Evolutionary conservation across 2,329 filamentous ascomycete genomes (phyloP), one percentile per base, ranked within the genome.

Genomic region (Boeremia lycopersici): DNA sequence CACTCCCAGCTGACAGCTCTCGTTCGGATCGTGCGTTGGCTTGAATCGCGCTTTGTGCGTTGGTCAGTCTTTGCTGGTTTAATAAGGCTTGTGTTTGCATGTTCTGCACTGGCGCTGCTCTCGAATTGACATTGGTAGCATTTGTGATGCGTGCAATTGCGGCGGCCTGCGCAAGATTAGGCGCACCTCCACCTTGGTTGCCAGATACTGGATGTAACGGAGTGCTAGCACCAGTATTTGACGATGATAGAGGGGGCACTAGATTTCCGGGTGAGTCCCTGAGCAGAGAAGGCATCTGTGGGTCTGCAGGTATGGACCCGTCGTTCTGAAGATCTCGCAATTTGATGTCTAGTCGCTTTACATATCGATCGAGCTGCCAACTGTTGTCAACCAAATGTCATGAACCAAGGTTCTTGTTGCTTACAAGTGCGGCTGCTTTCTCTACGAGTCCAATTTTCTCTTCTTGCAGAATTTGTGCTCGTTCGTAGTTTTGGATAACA

Each of bases 401-500:
- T 28, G 3, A 2, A 28, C 11, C 17, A 4, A 39, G 2, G 10
- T 3, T 2, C 35, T 9, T 3, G 5, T 17, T 64, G 17, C 69
- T 25, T 89, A 89, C 71, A 83, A 86, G 70, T 78, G 84, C 69
- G 78, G 83, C 63, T 80, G 80, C 76, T 74, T 89, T 91, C 59
- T 87, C 82, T 4, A 86, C 82, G 28, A 95, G 77, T 2, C 81
- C 82, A 48, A 90, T 81, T 78, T 95, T 95, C 70, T 95, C 90
- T 48, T 86, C 83, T 53, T 91, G 86, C 30, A 95, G 77, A 56
- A 86, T 80, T 59, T 92, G 86, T 48, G 88, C 88, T 62, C 83
- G 84, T 57, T 83, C 82, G 67, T 84, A 93, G 67, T 86, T 87
- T 57, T 90, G 86, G 49, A 81, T 77, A 62, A 93, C 88, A 48